Evolutionary conservation across 495 filamentous ascomycete species (phyloP).

Genomic region (Pseudomonodictys pantanalensis): DNA sequence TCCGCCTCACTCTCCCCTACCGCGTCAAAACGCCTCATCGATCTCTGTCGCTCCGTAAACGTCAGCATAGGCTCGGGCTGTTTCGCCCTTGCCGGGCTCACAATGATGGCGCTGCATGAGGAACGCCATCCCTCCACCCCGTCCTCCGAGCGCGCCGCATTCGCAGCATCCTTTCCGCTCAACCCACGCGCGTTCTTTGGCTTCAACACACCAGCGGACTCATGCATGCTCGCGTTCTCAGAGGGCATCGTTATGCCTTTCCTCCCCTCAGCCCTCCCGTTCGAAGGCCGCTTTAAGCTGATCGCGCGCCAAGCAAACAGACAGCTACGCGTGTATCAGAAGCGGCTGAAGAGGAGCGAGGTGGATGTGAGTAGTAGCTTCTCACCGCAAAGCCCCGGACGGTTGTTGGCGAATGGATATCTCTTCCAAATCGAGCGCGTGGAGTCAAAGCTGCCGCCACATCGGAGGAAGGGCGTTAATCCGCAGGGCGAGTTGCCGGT

Average conservation of each 20-base stretch:
- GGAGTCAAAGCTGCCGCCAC: slow-evolving; percentile 27
- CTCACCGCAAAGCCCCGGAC: slow-evolving; percentile 26
- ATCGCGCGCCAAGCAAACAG: slow-evolving; percentile 37
- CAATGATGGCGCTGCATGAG: slow-evolving; percentile 44
- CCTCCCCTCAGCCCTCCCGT: slow-evolving; percentile 32
- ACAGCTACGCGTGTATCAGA: slow-evolving; percentile 40
- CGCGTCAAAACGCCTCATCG: slow-evolving; percentile 31
- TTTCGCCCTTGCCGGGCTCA: slow-evolving; percentile 40
- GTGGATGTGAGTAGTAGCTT: slow-evolving; percentile 22
- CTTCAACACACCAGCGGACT: slow-evolving; percentile 33
- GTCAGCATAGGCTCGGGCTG: slow-evolving; percentile 39
- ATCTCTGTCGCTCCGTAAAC: slow-evolving; percentile 34
- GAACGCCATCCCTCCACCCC: slow-evolving; percentile 27
- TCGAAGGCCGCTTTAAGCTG: slow-evolving; percentile 36
- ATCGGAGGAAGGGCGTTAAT: slow-evolving; percentile 30
- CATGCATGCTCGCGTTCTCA: slow-evolving; percentile 42
- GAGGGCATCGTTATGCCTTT: slow-evolving; percentile 41
- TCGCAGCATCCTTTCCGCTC: slow-evolving; percentile 41
- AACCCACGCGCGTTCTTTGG: slow-evolving; percentile 42
- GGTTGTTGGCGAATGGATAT: slow-evolving; percentile 39
- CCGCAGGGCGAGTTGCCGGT: slow-evolving; percentile 40
- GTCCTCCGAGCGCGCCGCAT: slow-evolving; percentile 29
- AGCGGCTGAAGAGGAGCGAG: slow-evolving; percentile 23
- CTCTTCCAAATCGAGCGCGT: slow-evolving; percentile 35
- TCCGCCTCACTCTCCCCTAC: slow-evolving; percentile 14